These are phyloP conservation scores for Fusarium robinianum DNA, from an alignment of 2,329 filamentous ascomycete genomes.

Conservation along the genomic window DNA sequence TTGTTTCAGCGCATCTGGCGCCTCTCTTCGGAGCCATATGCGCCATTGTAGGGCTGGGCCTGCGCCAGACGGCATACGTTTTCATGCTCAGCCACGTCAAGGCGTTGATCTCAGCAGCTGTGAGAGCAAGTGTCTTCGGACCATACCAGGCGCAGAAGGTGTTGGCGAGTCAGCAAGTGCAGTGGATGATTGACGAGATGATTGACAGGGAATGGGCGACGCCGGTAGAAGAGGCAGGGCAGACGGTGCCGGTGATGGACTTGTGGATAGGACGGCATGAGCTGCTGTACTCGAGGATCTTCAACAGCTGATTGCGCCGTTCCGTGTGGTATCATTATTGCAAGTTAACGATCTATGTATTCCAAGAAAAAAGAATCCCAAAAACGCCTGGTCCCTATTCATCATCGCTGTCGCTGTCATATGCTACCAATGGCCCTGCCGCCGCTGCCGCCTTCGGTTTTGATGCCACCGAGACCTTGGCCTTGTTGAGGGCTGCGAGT, in stretches of 20 bases:
- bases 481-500: constrained; percentile 72
- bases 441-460: constrained; percentile 58
- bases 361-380: constrained; percentile 20
- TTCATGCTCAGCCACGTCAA: constrained; percentile 79
- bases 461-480: constrained; percentile 58
- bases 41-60: constrained; percentile 61
- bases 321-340: constrained; percentile 40
- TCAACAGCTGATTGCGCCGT: constrained; percentile 66
- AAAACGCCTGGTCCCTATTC: constrained; percentile 44
- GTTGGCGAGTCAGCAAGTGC: constrained; percentile 64
- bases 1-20: constrained; percentile 67
- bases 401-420: constrained; percentile 87
- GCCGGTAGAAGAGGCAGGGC: constrained; percentile 68
- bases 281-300: constrained; percentile 81
- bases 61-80: constrained; percentile 70
- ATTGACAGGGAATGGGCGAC: constrained; percentile 65
- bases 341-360: constrained; percentile 36
- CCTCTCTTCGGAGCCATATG: constrained; percentile 73
- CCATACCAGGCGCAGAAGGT: constrained; percentile 79
- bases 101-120: constrained; percentile 75
- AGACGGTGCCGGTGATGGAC: constrained; percentile 78
- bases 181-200: constrained; percentile 59
- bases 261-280: constrained; percentile 84
- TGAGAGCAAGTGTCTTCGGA: constrained; percentile 76
- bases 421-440: constrained; percentile 78